Percentiles rank a stretch among this genome's conserved stretches.
These are phyloP conservation scores for Centrapalus pauciflorus DNA, from an alignment of 129 eudicot genomes.

Conservation along the genomic window DNA sequence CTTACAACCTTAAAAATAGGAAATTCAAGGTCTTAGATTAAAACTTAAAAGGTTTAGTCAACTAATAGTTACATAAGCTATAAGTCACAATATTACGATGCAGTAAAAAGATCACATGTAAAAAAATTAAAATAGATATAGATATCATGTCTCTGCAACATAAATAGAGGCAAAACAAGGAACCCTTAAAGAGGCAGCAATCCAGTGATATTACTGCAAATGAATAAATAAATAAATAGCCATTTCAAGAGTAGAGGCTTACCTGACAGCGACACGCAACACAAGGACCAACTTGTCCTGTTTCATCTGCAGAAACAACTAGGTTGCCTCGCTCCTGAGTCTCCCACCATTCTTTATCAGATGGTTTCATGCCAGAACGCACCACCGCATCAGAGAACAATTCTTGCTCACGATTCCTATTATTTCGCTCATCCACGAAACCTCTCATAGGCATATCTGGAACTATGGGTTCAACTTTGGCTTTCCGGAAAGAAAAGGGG, in stretches of 20 bases:
- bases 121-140: not conserved
- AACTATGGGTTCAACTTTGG: conserved; percentile 50
- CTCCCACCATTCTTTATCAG: conserved; percentile 94
- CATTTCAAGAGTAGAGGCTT: conserved; percentile 18
- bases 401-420: conserved; percentile 18
- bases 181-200: not conserved
- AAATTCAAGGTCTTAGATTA: not conserved
- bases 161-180: conserved; percentile 8
- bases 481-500: conserved; percentile 63
- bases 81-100: no score
- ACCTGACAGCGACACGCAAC: conserved; percentile 97
- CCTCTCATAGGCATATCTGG: conserved; percentile 87
- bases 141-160: not conserved
- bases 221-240: not conserved
- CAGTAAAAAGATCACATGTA: no score
- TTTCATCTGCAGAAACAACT: conserved; percentile 74
- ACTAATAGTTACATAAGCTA: no score
- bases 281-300: conserved; percentile 95
- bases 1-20: conserved; percentile 60
- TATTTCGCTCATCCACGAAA: conserved; percentile 70
- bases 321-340: conserved; percentile 84
- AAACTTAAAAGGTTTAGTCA: not conserved
- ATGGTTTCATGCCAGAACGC: conserved; percentile 35
- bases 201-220: not conserved
- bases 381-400: conserved; percentile 30